Conservation (phyloP, 1,284 basidiomycete species). For the Cutaneotrichosporon curvatum region DNA sequence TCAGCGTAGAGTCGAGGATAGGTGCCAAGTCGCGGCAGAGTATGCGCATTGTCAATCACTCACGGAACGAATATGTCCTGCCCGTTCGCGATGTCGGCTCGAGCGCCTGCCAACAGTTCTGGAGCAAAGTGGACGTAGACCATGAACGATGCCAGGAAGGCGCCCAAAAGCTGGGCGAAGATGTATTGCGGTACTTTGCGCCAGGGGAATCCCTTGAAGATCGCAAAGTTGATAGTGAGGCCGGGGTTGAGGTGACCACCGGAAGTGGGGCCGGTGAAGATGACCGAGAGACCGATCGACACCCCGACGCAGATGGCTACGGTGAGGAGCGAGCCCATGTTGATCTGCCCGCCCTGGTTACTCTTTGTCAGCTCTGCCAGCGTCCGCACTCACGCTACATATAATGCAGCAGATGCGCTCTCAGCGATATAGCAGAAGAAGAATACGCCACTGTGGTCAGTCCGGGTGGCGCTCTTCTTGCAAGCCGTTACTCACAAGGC, state of each 20-base stretch:
- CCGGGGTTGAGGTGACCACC: constrained; percentile 27
- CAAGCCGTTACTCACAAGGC: no score
- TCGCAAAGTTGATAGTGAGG: constrained; percentile 21
- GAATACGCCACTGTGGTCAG: constrained; percentile 8
- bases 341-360: no score
- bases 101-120: neutral
- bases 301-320: constrained; percentile 6
- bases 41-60: no score
- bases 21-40: no score
- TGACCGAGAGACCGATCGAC: constrained; percentile 12
- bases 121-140: constrained; percentile 6
- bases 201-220: constrained; percentile 33
- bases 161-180: constrained; percentile 29
- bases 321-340: constrained; percentile 5
- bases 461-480: no score
- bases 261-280: constrained; percentile 8
- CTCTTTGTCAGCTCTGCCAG: neutral
- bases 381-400: no score
- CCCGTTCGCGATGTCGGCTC: no score
- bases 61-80: no score
- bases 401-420: no score
- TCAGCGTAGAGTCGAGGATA: no score
- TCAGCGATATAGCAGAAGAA: constrained; percentile 13
- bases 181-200: constrained; percentile 32
- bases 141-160: constrained; percentile 6